A percentile compares a stretch with the other conserved stretches of the same genome.
phyloP scores from a whole-genome alignment of 2,329 filamentous ascomycete genomes.

The Sporothrix curviconia region DNA sequence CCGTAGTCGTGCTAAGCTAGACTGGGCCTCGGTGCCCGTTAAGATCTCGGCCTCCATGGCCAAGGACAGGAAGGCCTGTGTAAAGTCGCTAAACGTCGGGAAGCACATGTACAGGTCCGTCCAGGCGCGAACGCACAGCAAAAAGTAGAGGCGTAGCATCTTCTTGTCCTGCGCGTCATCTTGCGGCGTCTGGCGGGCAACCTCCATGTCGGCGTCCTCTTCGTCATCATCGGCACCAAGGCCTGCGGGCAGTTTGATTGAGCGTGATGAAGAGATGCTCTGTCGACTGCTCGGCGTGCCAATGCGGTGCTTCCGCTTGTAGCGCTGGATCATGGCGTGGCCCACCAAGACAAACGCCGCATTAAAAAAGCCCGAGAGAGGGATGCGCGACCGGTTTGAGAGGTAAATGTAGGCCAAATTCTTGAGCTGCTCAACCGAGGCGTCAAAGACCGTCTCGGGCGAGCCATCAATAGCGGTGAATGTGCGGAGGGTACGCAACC shows the following conservation, averaged over 20 bases:
- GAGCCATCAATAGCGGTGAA: background rate
- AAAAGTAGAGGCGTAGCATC: conserved; percentile 23
- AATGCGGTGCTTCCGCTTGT: conserved; percentile 1
- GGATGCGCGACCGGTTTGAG: conserved; percentile 10
- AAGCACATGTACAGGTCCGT: conserved; percentile 23
- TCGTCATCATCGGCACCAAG: background rate
- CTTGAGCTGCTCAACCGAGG: conserved; percentile 2
- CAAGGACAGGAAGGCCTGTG: conserved; percentile 24
- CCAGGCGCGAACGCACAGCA: conserved; percentile 24
- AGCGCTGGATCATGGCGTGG: conserved; percentile 23
- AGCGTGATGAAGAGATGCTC: background rate
- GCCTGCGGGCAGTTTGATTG: background rate
- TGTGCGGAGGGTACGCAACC: background rate
- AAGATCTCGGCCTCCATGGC: conserved; percentile 17
- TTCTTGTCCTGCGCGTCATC: conserved; percentile 5
- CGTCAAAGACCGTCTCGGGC: background rate
- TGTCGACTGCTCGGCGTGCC: background rate
- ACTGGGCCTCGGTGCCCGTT: conserved; percentile 15
- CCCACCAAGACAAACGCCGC: conserved; percentile 26
- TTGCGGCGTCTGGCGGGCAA: background rate
- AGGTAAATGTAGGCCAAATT: conserved; percentile 14
- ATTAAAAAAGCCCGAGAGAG: conserved; percentile 23
- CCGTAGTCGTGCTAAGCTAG: background rate
- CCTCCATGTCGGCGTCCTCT: background rate
- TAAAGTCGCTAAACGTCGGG: conserved; percentile 21